Evolutionary conservation across 257 asterid species (phyloP), one percentile per base, ranked within the genome.

Genomic region (Nicotiana noctiflora): DNA sequence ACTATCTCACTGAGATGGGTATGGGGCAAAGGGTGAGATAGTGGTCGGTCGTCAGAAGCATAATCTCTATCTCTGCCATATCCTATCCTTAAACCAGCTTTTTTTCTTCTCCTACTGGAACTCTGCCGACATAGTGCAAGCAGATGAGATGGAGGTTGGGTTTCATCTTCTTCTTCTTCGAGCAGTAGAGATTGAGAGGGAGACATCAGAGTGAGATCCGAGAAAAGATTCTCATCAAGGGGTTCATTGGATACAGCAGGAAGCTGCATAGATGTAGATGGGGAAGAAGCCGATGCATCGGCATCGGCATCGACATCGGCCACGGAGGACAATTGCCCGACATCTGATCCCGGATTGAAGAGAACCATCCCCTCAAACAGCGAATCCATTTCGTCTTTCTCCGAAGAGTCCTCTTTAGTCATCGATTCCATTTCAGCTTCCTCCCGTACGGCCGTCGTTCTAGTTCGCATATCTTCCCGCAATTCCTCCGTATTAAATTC

Each of bases 291-390:
- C 21, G 49, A 66, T 15, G 46, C 55, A 17, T 15, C 12, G 23
- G 19, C 11, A 49, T 19, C 61, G 21, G 34, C 66, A 17, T 15
- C 12, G 23, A 15, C 11, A 49, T 19, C 61, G 21, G 34, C 66
- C 31, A 34, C 44, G 62, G 79, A 37, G 37, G 83, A 80, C 13
- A 21, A 23, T 29, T 63, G 31, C 15, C 56, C 3, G 32, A 75
- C 81, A 10, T 55, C 27, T 9, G 60, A 49, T 40, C 81, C 17
- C 31, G 83, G 84, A 74, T 72, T 86, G 55, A 88, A 86, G 40
- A 88, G 87, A 46, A 86, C 84, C 91, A 88, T 88, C 6, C 91
- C 91, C 51, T 86, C 91, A 56, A 88, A 88, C 63, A 88, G 91
- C 66, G 91, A 88, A 21, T 9, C 89, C 87, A 86, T 83, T 2